These are phyloP conservation scores for Conringia planisiliqua DNA, from an alignment of 345 rosid genomes.

Conservation along the genomic window DNA sequence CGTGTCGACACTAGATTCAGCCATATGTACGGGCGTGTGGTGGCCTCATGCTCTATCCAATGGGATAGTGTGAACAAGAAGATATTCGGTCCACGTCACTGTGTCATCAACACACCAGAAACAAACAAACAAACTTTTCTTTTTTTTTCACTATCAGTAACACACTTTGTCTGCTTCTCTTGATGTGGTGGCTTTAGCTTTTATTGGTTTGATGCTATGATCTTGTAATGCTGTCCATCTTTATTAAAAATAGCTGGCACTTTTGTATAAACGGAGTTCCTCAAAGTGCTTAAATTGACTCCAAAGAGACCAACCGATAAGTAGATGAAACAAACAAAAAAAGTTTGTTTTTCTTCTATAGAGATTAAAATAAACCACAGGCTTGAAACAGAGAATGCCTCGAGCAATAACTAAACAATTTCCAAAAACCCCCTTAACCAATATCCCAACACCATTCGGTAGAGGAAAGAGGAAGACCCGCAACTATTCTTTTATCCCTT, in stretches of 20 bases:
- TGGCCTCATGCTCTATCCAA: constrained; percentile 38
- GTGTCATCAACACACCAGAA: constrained; percentile 6
- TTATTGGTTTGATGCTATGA: not conserved
- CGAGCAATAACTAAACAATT: constrained; percentile 2
- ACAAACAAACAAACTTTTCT: too few species aligned
- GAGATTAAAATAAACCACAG: not conserved
- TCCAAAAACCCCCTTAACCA: constrained; percentile 15
- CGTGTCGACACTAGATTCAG: not conserved
- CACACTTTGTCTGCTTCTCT: too few species aligned
- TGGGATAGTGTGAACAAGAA: not conserved
- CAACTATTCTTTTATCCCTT: constrained; percentile 10
- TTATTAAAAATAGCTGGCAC: constrained; percentile 4
- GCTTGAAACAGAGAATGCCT: constrained; percentile 8
- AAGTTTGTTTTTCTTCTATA: not conserved
- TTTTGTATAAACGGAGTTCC: constrained; percentile 5
- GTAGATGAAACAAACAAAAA: constrained; percentile 7
- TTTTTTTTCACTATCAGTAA: not conserved
- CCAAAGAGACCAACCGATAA: constrained; percentile 24
- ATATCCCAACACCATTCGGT: constrained; percentile 14
- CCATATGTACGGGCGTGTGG: constrained; percentile 49
- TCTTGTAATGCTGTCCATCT: not conserved
- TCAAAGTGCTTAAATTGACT: not conserved
- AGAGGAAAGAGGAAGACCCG: constrained; percentile 25
- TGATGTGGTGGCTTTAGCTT: constrained; percentile 2
- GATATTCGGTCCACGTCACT: constrained; percentile 19